Conservation (phyloP, 2,329 filamentous ascomycete species). For the Aspergillus vadensis region DNA sequence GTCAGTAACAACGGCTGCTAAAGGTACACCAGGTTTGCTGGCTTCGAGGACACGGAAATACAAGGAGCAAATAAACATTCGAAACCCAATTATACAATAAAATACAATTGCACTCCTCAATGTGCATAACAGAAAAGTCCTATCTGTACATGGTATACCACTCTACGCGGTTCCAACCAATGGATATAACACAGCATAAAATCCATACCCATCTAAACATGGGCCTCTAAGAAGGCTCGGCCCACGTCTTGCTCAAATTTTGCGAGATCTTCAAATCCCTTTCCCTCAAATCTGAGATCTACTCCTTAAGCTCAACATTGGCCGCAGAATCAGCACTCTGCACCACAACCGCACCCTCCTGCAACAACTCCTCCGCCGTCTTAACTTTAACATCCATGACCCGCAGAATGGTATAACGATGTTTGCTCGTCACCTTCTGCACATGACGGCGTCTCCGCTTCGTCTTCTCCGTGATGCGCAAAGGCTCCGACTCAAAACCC, state of each 20-base stretch:
- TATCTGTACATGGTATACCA: constrained; percentile 34
- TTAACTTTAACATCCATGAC: constrained; percentile 78
- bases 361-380: constrained; percentile 56
- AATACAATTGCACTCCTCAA: constrained; percentile 33
- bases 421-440: constrained; percentile 83
- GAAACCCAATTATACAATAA: constrained; percentile 32
- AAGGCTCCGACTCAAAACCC: constrained; percentile 77
- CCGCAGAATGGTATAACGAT: constrained; percentile 80
- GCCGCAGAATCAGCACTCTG: constrained; percentile 27
- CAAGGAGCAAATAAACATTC: constrained; percentile 9
- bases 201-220: constrained; percentile 2
- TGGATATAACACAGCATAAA: constrained; percentile 18
- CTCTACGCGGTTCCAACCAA: constrained; percentile 26
- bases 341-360: constrained; percentile 44
- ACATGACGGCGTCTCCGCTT: constrained; percentile 70
- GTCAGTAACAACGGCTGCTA: neutral
- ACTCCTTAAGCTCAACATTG: constrained; percentile 30
- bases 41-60: neutral
- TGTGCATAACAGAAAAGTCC: constrained; percentile 25
- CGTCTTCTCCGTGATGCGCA: constrained; percentile 77
- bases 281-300: constrained; percentile 1
- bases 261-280: neutral
- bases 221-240: neutral
- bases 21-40: too few relatives aligned
- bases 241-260: neutral